Evolutionary conservation across 2,329 filamentous ascomycete species (phyloP), one percentile per base, ranked within the genome.

Genomic region (Cadophora gregata): DNA sequence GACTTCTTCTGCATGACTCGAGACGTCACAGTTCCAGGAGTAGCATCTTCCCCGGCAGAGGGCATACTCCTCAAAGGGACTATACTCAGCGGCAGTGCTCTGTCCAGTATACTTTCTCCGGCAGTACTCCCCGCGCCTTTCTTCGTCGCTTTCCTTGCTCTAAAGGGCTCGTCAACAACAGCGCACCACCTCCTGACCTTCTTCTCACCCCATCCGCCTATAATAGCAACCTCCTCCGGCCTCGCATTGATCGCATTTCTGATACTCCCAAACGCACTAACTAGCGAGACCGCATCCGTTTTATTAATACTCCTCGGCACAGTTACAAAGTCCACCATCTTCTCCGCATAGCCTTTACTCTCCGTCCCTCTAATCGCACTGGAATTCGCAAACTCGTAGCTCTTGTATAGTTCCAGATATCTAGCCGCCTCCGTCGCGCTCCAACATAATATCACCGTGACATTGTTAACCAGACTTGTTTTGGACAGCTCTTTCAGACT

Each of bases 341-440:
- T 91, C 74, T 97, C 94, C 6, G 91, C 88, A 75, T 97, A 98
- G 62, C 88, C 89, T 24, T 90, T 90, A 1, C 92, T 88, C 79
- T 97, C 93, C 72, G 93, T 90, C 12, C 93, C 93, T 67, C 90
- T 90, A 78, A 99, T 98, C 36, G 91, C 91, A 0, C 88, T 85
- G 29, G 93, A 91, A 70, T 79, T 83, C 38, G 94, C 92, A 77
- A 97, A 89, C 79, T 99, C 96, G 75, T 93, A 97, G 0, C 90
- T 92, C 79, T 99, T 99, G 84, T 95, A 98, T 10, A 97, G 83
- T 77, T 98, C 96, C 27, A 99, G 84, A 76, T 99, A 99, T 74
- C 95, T 89, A 0, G 92, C 96, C 1, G 94, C 95, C 81, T 99
- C 96, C 67, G 93, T 91, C 19, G 95, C 92, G 6, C 91, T 95